Conservation (phyloP, 108 stramenopile genomes). For the Chaetoceros muelleri region DNA sequence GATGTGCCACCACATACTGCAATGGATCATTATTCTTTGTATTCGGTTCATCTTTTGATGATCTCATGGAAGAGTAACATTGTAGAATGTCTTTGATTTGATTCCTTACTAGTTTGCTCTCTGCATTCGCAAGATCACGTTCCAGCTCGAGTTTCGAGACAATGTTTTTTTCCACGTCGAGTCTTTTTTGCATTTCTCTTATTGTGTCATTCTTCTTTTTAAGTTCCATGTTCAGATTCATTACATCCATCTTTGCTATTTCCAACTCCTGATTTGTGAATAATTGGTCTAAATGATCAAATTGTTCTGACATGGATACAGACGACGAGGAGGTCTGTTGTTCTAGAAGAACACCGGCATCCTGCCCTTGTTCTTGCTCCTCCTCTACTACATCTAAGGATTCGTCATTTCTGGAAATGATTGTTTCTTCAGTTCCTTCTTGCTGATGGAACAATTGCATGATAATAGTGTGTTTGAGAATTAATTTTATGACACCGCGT, state of each 20-base stretch:
- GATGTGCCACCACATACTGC: neutral
- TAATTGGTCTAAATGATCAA: neutral
- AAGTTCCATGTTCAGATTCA: neutral
- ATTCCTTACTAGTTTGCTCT: neutral
- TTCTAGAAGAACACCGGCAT: too few species aligned
- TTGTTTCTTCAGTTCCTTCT: too few species aligned
- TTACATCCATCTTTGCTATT: neutral
- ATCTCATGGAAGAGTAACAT: too few species aligned
- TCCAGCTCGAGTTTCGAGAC: neutral
- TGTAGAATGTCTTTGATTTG: neutral
- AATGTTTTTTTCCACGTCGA: neutral
- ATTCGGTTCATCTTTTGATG: neutral
- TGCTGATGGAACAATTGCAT: too few species aligned
- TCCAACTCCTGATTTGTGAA: neutral
- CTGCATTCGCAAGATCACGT: neutral
- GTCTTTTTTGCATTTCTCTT: neutral
- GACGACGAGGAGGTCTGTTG: too few species aligned
- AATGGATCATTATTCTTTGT: neutral
- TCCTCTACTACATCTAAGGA: too few species aligned
- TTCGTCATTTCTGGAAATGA: too few species aligned
- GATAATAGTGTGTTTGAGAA: too few species aligned
- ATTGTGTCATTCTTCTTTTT: neutral
- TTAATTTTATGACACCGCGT: too few species aligned
- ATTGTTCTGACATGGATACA: neutral
- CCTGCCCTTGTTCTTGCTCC: too few species aligned